Percentiles rank a stretch among this genome's conserved stretches.
These are phyloP conservation scores for Cyanophora paradoxa DNA, from an alignment of 78 protist genomes.

Conservation along the genomic window DNA sequence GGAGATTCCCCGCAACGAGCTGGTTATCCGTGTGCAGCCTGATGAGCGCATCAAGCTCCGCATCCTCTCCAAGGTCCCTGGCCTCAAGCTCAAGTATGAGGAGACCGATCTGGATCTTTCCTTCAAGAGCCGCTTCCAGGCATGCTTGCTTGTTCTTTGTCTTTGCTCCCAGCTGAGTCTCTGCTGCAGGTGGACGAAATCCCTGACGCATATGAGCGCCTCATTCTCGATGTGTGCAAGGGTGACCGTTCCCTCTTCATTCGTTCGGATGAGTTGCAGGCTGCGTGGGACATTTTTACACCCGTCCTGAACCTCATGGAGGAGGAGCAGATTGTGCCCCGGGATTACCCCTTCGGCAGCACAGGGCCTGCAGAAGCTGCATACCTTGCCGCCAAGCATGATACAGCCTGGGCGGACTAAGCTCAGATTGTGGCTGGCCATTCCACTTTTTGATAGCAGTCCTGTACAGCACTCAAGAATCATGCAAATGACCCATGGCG, in stretches of 20 bases:
- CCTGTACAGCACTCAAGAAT: too few relatives aligned
- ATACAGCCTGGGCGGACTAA: too few relatives aligned
- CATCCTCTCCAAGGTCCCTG: background rate
- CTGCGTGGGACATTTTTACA: conserved; percentile 15
- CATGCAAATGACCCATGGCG: too few relatives aligned
- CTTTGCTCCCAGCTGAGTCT: too few relatives aligned
- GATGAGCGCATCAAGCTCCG: background rate
- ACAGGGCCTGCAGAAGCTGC: too few relatives aligned
- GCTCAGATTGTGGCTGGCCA: too few relatives aligned
- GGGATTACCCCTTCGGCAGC: too few relatives aligned
- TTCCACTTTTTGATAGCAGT: too few relatives aligned
- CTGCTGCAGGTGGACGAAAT: background rate
- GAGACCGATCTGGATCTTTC: background rate
- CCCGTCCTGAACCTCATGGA: too few relatives aligned
- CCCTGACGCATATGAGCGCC: conserved; percentile 19
- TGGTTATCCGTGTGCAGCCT: background rate
- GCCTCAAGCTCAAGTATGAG: background rate
- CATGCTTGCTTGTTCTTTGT: too few relatives aligned
- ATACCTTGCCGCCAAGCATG: too few relatives aligned
- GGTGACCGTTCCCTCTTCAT: conserved; percentile 12
- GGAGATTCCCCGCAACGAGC: background rate
- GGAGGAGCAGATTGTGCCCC: too few relatives aligned
- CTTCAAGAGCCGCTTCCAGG: background rate
- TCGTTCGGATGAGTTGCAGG: background rate
- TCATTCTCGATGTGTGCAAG: conserved; percentile 1